Evolutionary conservation across 2,329 filamentous ascomycete genomes (phyloP), one percentile per base, ranked within the genome.

Genomic region (Chaetothyriales sp.): DNA sequence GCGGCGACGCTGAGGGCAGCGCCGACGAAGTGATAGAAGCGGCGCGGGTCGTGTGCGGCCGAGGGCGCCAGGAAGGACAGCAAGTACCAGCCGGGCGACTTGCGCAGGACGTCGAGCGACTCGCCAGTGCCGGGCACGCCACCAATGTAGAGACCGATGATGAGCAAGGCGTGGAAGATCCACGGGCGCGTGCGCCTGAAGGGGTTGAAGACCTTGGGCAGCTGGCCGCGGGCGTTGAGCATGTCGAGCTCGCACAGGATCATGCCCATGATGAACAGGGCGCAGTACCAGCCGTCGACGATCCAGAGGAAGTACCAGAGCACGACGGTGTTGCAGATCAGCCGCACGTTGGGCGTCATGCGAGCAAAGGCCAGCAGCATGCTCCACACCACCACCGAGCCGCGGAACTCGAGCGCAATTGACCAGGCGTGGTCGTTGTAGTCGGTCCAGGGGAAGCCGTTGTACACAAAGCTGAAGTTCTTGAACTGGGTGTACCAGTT

Each of bases 241-340:
- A 78, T 59, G 56, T 83, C 79, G 36, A 83, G 63, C 53, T 83
- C 78, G 62, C 74, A 75, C 15, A 81, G 69, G 3, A 82, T 63
- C 75, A 81, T 78, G 22, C 80, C 80, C 0, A 71, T 66, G 9
- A 74, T 63, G 61, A 83, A 83, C 63, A 81, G 70, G 18, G 77
- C 70, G 57, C 75, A 76, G 60, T 78, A 78, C 64, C 73, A 78
- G 19, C 79, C 80, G 60, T 85, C 81, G 4, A 73, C 73, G 48
- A 84, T 72, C 62, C 82, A 84, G 60, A 85, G 68, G 60, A 83
- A 83, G 64, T 85, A 85, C 55, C 71, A 69, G 18, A 78, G 71
- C n/a, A 85, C 66, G 1, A 61, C 72, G 1, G 69, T 46, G 57
- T 78, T 65, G 59, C 74, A 75, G 61, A 68, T 68, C 0, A 83